Evolutionary conservation across 2,329 filamentous ascomycete species (phyloP).

Genomic region (Verticillium alfalfae): DNA sequence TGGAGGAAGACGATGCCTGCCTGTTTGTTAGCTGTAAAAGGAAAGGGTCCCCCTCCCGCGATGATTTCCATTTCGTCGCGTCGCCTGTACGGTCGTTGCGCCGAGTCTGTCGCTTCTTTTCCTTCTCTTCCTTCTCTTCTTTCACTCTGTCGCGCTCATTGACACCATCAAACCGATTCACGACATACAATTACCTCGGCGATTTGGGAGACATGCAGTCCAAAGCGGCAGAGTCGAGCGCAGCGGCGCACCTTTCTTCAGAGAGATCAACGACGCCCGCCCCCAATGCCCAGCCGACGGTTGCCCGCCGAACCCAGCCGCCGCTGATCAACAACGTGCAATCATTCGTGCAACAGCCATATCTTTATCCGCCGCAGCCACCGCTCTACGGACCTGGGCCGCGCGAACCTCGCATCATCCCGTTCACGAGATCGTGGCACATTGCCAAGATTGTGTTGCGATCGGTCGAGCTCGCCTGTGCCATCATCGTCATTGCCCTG

Average conservation of each 20-base stretch:
- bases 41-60: background rate
- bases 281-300: background rate
- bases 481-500: conserved; percentile 11
- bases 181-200: no score
- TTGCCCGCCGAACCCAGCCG: background rate
- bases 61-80: background rate
- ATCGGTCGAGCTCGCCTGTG: conserved; percentile 15
- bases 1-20: background rate
- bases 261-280: no score
- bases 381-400: background rate
- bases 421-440: conserved; percentile 16
- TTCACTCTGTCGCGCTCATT: no score
- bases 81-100: background rate
- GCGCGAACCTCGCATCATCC: background rate
- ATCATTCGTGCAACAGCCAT: background rate
- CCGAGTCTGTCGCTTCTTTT: background rate
- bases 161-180: no score
- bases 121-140: background rate
- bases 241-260: background rate
- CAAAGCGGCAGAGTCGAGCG: background rate
- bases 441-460: conserved; percentile 24
- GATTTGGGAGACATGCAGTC: no score
- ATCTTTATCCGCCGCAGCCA: conserved; percentile 1
- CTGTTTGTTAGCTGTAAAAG: background rate
- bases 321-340: background rate